phyloP scores from a whole-genome alignment of 31 red algal species.

The Bonnemaisonia californica region DNA sequence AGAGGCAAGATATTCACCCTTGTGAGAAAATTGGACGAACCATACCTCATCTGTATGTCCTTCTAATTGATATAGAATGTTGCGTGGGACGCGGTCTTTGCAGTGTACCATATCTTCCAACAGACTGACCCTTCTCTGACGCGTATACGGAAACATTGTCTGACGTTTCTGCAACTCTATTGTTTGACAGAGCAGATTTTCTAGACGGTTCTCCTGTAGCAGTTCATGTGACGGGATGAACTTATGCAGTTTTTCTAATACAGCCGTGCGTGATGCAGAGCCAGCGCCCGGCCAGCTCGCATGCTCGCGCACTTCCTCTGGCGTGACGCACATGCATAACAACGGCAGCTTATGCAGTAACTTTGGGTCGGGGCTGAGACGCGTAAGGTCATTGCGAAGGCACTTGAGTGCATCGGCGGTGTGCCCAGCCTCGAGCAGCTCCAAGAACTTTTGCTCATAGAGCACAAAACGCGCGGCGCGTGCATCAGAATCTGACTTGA shows the following conservation, averaged over 20 bases:
- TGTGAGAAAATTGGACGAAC: constrained; percentile 97
- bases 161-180: constrained; percentile 71
- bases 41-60: constrained; percentile 95
- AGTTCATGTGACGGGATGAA: constrained; percentile 69
- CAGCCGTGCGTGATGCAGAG: constrained; percentile 37
- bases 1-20: constrained; percentile 82
- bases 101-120: constrained; percentile 91
- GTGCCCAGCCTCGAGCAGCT: constrained; percentile 81
- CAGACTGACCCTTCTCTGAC: constrained; percentile 66
- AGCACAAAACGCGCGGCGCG: constrained; percentile 84
- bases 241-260: constrained; percentile 72
- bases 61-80: constrained; percentile 54
- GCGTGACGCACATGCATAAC: constrained; percentile 72
- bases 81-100: constrained; percentile 70
- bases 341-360: constrained; percentile 76
- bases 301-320: constrained; percentile 70
- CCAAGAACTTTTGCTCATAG: constrained; percentile 88
- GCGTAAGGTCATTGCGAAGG: constrained; percentile 65
- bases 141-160: constrained; percentile 88
- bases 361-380: constrained; percentile 56
- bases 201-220: constrained; percentile 76
- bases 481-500: constrained; percentile 59
- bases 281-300: constrained; percentile 80
- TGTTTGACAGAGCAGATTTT: constrained; percentile 79
- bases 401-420: constrained; percentile 74